Evolutionary conservation across 495 filamentous ascomycete species (phyloP).

Genomic region (Pyrenopolyporus hunteri): DNA sequence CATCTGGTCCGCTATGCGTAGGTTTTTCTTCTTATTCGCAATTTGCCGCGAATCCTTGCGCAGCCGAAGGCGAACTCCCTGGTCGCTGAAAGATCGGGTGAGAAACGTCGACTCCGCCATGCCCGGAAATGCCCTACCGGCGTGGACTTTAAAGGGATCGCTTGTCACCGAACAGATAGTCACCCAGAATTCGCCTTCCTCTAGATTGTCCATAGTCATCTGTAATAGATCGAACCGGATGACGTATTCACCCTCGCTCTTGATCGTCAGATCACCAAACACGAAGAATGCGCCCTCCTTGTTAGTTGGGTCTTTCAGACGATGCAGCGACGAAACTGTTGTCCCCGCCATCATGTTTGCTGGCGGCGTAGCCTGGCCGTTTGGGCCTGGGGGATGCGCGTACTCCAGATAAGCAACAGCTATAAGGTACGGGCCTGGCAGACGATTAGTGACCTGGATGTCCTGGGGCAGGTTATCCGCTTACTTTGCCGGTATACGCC

Average conservation of each 20-base stretch:
- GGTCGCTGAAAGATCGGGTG: slow-evolving; percentile 92
- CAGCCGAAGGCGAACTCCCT: slow-evolving; percentile 87
- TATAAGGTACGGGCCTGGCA: slow-evolving; percentile 83
- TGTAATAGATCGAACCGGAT: slow-evolving; percentile 89
- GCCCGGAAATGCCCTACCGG: slow-evolving; percentile 82
- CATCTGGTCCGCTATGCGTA: slow-evolving; percentile 36
- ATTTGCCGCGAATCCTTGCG: slow-evolving; percentile 73
- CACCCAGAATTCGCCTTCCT: slow-evolving; percentile 56
- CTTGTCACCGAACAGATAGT: slow-evolving; percentile 73
- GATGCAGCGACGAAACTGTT: slow-evolving; percentile 88
- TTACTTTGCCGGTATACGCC: slow-evolving; percentile 75
- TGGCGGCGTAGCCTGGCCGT: slow-evolving; percentile 62
- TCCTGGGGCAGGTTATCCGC: slow-evolving; percentile 34
- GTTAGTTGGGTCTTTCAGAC: slow-evolving; percentile 90
- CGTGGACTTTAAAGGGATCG: slow-evolving; percentile 74
- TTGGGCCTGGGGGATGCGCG: slow-evolving; percentile 51
- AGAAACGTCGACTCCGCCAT: slow-evolving; percentile 91
- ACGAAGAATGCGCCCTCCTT: slow-evolving; percentile 95
- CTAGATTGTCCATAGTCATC: slow-evolving; percentile 56
- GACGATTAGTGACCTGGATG: slow-evolving; percentile 13
- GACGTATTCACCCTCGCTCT: slow-evolving; percentile 77
- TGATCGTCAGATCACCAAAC: slow-evolving; percentile 91
- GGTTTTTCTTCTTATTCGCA: slow-evolving; percentile 52
- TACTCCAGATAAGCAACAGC: slow-evolving; percentile 69
- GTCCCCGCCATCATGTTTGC: slow-evolving; percentile 68